Percentiles rank a stretch among this genome's conserved stretches.
Conservation (phyloP, 78 protist species). For the Mantamonas sphyraenae region DNA sequence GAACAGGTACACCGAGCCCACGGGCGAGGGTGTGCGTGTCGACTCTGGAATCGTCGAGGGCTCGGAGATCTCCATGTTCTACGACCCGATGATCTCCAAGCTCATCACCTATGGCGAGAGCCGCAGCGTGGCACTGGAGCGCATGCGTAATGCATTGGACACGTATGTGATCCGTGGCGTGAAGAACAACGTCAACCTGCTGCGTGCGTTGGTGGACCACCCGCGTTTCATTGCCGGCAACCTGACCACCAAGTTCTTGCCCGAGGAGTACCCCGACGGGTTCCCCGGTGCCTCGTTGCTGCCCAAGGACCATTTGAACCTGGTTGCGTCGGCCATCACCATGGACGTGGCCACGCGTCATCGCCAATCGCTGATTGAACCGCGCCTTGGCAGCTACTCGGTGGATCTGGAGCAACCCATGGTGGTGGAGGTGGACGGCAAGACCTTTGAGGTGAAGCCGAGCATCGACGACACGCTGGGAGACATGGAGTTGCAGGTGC, state of each 20-base stretch:
- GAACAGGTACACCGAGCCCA: slow-evolving; percentile 41
- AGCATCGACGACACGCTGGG: too few species aligned
- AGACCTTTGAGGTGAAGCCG: background rate
- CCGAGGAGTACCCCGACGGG: slow-evolving; percentile 24
- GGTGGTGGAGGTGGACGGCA: too few species aligned
- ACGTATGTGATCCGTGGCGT: slow-evolving; percentile 65
- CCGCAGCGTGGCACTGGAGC: slow-evolving; percentile 33
- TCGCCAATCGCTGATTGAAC: too few species aligned
- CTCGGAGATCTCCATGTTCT: slow-evolving; percentile 84
- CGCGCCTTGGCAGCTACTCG: too few species aligned
- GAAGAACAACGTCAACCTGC: slow-evolving; percentile 78
- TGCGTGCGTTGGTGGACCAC: slow-evolving; percentile 72
- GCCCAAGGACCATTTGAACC: background rate
- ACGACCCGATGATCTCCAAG: slow-evolving; percentile 96
- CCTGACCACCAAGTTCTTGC: slow-evolving; percentile 77
- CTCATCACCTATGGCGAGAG: slow-evolving; percentile 72
- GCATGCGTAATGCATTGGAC: slow-evolving; percentile 76
- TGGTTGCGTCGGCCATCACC: too few species aligned
- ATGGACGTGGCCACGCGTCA: too few species aligned
- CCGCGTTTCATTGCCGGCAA: slow-evolving; percentile 60
- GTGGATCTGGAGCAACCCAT: too few species aligned
- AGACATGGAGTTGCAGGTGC: too few species aligned
- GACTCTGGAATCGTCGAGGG: slow-evolving; percentile 78
- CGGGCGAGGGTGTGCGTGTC: slow-evolving; percentile 32
- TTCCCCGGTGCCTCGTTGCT: background rate